A percentile compares a stretch with the other conserved stretches of the same genome.
phyloP scores from a whole-genome alignment of 345 rosid species.

The Heritiera fomes region DNA sequence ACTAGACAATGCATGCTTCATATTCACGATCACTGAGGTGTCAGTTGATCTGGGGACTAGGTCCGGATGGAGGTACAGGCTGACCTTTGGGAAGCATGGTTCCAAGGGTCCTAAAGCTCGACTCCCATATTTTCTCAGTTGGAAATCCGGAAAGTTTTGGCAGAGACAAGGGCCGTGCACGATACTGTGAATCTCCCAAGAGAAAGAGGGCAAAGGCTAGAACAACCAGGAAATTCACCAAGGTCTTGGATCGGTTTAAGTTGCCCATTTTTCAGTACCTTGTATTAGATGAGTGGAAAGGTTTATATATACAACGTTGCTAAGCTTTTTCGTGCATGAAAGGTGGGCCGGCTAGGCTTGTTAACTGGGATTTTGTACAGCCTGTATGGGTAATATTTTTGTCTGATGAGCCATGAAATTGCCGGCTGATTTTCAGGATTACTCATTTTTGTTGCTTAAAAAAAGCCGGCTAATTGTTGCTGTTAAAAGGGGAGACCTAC shows the following conservation, averaged over 20 bases:
- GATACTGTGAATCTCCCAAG: slow-evolving; percentile 19
- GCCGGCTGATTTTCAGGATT: slow-evolving; percentile 27
- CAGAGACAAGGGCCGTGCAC: slow-evolving; percentile 28
- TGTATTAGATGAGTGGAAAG: neutral
- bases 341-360: slow-evolving; percentile 46
- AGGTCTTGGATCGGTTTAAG: slow-evolving; percentile 13
- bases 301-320: neutral
- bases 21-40: too few relatives aligned
- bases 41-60: slow-evolving; percentile 42
- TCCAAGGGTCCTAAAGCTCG: slow-evolving; percentile 19
- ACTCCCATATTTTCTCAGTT: slow-evolving; percentile 2
- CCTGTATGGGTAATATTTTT: slow-evolving; percentile 2
- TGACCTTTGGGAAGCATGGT: slow-evolving; percentile 46
- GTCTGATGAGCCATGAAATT: slow-evolving; percentile 6
- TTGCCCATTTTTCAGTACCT: slow-evolving; percentile 14
- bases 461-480: slow-evolving; percentile 16
- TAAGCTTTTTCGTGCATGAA: neutral
- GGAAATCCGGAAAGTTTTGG: neutral
- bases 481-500: neutral
- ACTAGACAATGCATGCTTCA: neutral
- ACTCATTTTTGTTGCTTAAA: neutral
- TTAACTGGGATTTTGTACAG: slow-evolving; percentile 37
- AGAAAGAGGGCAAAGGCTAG: slow-evolving; percentile 17
- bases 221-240: slow-evolving; percentile 16
- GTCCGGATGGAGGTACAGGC: slow-evolving; percentile 51